Evolutionary conservation across 1,284 basidiomycete genomes (phyloP), one percentile per base, ranked within the genome.

Genomic region (Boletus holoroseus): DNA sequence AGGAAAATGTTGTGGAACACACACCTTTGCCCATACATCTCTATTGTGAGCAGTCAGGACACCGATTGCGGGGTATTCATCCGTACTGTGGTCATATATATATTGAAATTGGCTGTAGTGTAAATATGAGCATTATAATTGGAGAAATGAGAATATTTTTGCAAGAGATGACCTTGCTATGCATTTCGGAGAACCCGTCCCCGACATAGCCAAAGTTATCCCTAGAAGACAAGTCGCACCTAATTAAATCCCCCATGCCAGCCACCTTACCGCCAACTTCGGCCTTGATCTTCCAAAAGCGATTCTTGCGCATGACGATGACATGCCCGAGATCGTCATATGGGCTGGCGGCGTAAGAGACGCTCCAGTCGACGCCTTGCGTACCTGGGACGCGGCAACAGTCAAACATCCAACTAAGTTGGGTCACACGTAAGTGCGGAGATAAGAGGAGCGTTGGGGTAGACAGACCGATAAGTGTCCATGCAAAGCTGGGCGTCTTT

Each of bases 381-480:
- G 72, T 67, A 2, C 87, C 86, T 2, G 91, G 92, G 32, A 94
- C 75, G 47, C 91, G 88, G 60, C 82, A 88, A 61, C 89, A 90
- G 69, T 94, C 92, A 62, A 94, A 94, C 86, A 94, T 92, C 91
- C 91, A 90, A 39, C 87, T 86, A 50, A 28, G 24, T 39, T 22
- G n/a, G n/a, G 47, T 32, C 8, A 41, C 27, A 28, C 7, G 22
- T 55, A 2, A 47, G 34, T 34, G 27, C 35, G 9, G 26, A 41
- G 28, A 13, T 7, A 22, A 47, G n/a, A 24, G n/a, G 7, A 46
- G 8, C n/a, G 22, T 27, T 12, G 12, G 18, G 30, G 31, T 2
- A 49, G 20, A 54, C 68, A 47, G 60, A 89, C 82, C 91, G 78
- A 71, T 88, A 94, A 9, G 86, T 86, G 64, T 92, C 90, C 90